Conservation (phyloP, 2,329 filamentous ascomycete species). For the Penicillium sp. region DNA sequence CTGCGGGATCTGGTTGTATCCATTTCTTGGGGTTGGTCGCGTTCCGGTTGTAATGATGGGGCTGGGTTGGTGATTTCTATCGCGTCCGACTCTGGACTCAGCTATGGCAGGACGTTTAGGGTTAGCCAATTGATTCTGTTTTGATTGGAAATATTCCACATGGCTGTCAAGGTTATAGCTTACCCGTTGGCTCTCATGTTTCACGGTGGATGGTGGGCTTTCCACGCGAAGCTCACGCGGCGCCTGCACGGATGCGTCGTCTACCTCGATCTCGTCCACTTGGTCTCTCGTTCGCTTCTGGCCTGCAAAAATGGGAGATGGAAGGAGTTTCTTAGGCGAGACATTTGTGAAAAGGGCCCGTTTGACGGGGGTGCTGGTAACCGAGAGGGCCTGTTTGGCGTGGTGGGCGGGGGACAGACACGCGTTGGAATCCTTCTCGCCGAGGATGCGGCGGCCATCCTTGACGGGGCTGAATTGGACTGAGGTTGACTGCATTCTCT, state of each 20-base stretch:
- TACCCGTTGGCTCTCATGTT: constrained; percentile 25
- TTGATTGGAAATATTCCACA: not conserved
- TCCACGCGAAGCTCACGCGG: constrained; percentile 19
- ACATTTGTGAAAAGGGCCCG: constrained; percentile 26
- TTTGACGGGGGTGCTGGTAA: constrained; percentile 32
- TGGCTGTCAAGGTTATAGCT: constrained; percentile 1
- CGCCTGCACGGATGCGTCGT: constrained; percentile 23
- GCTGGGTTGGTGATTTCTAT: constrained; percentile 21
- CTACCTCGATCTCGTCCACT: constrained; percentile 33
- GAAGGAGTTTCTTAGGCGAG: constrained; percentile 34
- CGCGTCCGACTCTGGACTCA: constrained; percentile 20
- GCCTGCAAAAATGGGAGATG: constrained; percentile 38
- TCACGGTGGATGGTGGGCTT: constrained; percentile 17
- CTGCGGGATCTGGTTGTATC: constrained; percentile 13
- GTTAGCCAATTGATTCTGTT: constrained; percentile 12
- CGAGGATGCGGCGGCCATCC: constrained; percentile 43
- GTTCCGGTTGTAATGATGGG: constrained; percentile 22
- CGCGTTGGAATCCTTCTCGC: constrained; percentile 47
- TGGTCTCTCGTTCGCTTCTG: constrained; percentile 46
- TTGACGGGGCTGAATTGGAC: constrained; percentile 38
- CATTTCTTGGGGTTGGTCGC: constrained; percentile 18
- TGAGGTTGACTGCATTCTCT: constrained; percentile 25
- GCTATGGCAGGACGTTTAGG: constrained; percentile 9
- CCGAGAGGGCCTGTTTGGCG: constrained; percentile 23
- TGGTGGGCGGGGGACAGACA: constrained; percentile 37